Evolutionary conservation across 1,284 basidiomycete species (phyloP), one percentile per base, ranked within the genome.

Genomic region (Phellopilus nigrolimitatus): DNA sequence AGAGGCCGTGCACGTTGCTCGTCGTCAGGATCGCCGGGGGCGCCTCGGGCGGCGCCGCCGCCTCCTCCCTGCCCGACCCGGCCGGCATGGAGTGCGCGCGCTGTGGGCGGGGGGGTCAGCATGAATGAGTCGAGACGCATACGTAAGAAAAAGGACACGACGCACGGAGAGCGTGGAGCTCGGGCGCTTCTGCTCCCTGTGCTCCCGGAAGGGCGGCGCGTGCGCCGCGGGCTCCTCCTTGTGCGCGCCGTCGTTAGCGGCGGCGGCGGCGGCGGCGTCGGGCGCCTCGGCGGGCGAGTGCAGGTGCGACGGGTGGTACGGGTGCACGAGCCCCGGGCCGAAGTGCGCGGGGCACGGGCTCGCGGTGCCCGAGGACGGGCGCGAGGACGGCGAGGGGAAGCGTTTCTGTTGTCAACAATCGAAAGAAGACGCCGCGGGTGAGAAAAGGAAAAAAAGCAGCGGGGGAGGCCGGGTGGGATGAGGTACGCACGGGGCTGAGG

Each of bases 381-480:
- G 67, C n/a, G 71, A 70, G 25, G 62, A 58, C 1, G 68, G 62
- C 3, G 42, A 27, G 1, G 49, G 38, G 8, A 69, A 63, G 22
- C 74, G 71, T 72, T 75, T 76, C 71, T 75, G 49, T 41, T 41
- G n/a, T n/a, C n/a, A n/a, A n/a, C n/a, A n/a, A n/a, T n/a, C n/a
- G n/a, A n/a, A n/a, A n/a, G n/a, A n/a, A n/a, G 38, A 10, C 12
- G 13, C 9, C 9, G 1, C 19, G 15, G 22, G 36, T 25, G 27
- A 38, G 17, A 17, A 43, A 27, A 15, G 12, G 5, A 47, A 24
- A 36, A 12, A 22, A 39, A 21, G 17, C 17, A 28, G 30, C 27
- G 28, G 30, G 37, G 46, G 25, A 17, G 7, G 15, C 6, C 21
- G 38, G 25, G 2, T 8, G 31, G 30, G 25, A n/a, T 5, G 27